These are phyloP conservation scores for Mallotus repandus DNA, from an alignment of 441 rosid genomes.

Conservation along the genomic window DNA sequence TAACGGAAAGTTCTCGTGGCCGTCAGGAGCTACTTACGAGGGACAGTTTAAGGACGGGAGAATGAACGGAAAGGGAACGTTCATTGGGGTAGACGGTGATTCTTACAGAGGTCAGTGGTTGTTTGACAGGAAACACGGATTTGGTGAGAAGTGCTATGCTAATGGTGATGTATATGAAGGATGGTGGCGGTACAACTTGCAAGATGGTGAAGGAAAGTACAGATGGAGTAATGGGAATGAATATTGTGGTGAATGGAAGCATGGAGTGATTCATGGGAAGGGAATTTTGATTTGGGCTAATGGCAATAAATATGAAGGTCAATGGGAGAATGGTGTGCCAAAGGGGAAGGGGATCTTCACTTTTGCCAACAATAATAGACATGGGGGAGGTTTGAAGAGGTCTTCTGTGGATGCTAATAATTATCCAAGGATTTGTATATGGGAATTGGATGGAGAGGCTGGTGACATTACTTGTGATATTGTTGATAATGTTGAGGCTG, in stretches of 20 bases:
- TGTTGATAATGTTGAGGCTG: conserved; percentile 64
- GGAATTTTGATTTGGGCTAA: conserved; percentile 62
- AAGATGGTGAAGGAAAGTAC: conserved; percentile 74
- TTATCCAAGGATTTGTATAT: conserved; percentile 78
- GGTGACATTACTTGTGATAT: conserved; percentile 96
- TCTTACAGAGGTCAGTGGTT: conserved; percentile 67
- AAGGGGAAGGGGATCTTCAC: conserved; percentile 61
- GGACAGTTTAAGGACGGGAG: conserved; percentile 79
- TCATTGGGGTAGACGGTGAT: conserved; percentile 75
- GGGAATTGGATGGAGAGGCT: conserved; percentile 94
- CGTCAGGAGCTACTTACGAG: conserved; percentile 83
- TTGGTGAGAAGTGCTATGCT: conserved; percentile 62
- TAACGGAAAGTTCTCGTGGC: conserved; percentile 92
- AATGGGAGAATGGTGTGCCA: conserved; percentile 80
- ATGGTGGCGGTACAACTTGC: conserved; percentile 63
- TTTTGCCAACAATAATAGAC: conserved; percentile 18
- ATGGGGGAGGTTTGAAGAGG: conserved; percentile 32
- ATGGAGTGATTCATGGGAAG: conserved; percentile 67
- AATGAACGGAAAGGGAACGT: conserved; percentile 82
- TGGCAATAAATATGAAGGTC: conserved; percentile 71
- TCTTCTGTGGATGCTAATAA: conserved; percentile 57
- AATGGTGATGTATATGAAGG: conserved; percentile 83
- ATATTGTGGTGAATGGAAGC: conserved; percentile 73
- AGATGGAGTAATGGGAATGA: conserved; percentile 75
- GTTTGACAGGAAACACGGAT: conserved; percentile 71